Percentiles rank a stretch among this genome's conserved stretches.
These are phyloP conservation scores for Pichia gijzeniarum DNA, from an alignment of 805 yeast species.

Conservation along the genomic window DNA sequence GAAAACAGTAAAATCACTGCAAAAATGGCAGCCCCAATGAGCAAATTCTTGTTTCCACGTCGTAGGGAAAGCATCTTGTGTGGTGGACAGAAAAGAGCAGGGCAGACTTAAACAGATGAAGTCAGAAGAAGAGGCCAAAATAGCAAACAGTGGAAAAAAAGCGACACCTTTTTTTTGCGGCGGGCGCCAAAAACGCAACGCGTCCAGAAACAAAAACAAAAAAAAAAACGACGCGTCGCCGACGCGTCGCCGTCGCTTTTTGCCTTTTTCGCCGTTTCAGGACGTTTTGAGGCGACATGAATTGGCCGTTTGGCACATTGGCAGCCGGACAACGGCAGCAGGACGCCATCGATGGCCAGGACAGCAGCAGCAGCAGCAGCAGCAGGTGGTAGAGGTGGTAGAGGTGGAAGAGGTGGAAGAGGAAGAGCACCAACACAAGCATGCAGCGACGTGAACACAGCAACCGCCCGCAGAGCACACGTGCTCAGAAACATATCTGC, in stretches of 20 bases:
- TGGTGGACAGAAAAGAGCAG: not conserved
- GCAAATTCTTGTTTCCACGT: conserved; percentile 12
- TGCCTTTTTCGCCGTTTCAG: too few species aligned
- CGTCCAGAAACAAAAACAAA: too few species aligned
- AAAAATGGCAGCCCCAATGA: conserved; percentile 9
- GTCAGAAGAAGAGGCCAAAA: not conserved
- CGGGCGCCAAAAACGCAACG: not conserved
- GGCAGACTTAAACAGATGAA: not conserved
- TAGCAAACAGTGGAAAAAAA: not conserved
- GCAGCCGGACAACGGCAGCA: too few species aligned
- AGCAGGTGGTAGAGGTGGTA: not conserved
- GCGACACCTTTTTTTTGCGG: too few species aligned
- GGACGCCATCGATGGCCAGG: not conserved
- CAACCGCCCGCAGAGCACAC: conserved; percentile 63
- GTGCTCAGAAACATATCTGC: conserved; percentile 58
- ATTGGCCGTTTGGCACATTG: too few species aligned
- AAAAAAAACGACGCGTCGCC: too few species aligned
- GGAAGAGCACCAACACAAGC: too few species aligned
- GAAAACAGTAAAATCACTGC: conserved; percentile 6
- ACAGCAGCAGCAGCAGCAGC: not conserved
- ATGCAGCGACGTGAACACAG: conserved; percentile 52
- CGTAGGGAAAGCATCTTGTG: conserved; percentile 11
- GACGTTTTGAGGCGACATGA: too few species aligned
- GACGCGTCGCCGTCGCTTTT: too few species aligned
- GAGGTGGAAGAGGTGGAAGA: too few species aligned